Evolutionary conservation across 306 rosid species (phyloP).

Genomic region (Castanea crenata): DNA sequence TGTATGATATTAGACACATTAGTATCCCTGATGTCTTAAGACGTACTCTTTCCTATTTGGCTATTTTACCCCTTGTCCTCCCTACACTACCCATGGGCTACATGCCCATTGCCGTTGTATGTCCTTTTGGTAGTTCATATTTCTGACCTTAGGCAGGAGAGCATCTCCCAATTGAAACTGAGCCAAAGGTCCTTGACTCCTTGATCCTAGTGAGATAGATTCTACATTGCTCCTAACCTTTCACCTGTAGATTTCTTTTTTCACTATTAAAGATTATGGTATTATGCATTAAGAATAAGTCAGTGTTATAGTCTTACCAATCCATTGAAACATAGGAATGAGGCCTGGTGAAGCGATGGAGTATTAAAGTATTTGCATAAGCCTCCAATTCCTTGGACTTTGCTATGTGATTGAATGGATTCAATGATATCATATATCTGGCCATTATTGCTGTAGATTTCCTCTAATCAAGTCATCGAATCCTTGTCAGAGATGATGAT

Average conservation of each 20-base stretch:
- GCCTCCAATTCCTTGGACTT: conserved; percentile 6
- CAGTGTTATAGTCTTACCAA: background rate
- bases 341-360: background rate
- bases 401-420: background rate
- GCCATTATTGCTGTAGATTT: background rate
- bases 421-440: background rate
- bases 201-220: background rate
- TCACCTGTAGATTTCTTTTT: background rate
- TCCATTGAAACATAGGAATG: conserved; percentile 7
- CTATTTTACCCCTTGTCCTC: background rate
- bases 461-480: background rate
- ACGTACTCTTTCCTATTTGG: background rate
- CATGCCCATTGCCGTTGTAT: background rate
- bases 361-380: background rate
- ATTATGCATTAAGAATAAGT: background rate
- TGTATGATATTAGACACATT: background rate
- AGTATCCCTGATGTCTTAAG: background rate
- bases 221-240: background rate
- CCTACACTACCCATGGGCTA: background rate
- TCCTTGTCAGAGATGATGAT: background rate
- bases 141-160: background rate
- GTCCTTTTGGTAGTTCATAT: background rate
- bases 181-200: background rate
- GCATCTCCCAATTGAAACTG: background rate
- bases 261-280: background rate